Conservation (phyloP, 2,329 filamentous ascomycete genomes). For the Trichoderma koningii region DNA sequence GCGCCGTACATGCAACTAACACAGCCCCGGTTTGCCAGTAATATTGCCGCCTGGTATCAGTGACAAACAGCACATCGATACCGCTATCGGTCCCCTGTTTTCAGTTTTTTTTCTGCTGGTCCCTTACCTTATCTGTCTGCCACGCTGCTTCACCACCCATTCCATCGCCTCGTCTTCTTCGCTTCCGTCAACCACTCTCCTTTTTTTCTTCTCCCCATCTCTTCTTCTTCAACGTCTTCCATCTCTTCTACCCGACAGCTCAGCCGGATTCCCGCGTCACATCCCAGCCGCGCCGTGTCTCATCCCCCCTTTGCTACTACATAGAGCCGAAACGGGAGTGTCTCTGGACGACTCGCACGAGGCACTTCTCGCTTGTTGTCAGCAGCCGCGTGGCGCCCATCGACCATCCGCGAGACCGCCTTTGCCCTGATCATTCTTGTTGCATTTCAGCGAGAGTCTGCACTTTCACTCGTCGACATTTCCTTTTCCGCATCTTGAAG, state of each 20-base stretch:
- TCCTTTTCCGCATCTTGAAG: background rate
- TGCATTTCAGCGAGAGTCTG: background rate
- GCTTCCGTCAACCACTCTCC: conserved; percentile 5
- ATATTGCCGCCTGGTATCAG: conserved; percentile 5
- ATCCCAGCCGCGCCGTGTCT: conserved; percentile 10
- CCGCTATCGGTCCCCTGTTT: conserved; percentile 22
- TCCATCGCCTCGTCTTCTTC: conserved; percentile 10
- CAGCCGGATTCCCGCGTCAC: conserved; percentile 7
- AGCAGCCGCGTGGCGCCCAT: conserved; percentile 22
- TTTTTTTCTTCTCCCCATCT: background rate
- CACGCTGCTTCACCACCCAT: background rate
- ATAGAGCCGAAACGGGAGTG: conserved; percentile 8
- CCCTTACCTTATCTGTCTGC: background rate
- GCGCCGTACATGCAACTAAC: conserved; percentile 15
- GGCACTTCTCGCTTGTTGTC: conserved; percentile 13
- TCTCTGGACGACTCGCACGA: conserved; percentile 14
- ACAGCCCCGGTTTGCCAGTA: background rate
- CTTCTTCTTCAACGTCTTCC: background rate
- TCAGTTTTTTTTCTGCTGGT: conserved; percentile 15
- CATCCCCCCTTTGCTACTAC: background rate
- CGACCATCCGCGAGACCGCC: conserved; percentile 10
- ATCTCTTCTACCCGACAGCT: conserved; percentile 8
- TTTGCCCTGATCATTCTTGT: background rate
- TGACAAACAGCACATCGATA: background rate
- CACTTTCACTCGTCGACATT: conserved; percentile 2